These are phyloP conservation scores for Ilyonectria mors-panacis DNA, from an alignment of 2,329 filamentous ascomycete genomes.

Conservation along the genomic window DNA sequence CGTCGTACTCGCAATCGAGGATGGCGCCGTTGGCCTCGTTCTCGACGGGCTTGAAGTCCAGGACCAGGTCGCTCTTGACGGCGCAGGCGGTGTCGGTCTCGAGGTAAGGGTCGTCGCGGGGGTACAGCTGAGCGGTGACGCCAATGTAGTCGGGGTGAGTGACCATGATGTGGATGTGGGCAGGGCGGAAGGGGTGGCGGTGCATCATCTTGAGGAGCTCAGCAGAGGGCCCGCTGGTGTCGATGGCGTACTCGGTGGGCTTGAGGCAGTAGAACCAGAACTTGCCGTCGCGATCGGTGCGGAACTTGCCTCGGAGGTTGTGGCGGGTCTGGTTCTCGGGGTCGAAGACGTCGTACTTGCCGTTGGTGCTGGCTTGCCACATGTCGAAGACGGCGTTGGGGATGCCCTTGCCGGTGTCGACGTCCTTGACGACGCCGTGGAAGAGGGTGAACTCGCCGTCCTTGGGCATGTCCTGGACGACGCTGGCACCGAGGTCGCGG, in stretches of 20 bases:
- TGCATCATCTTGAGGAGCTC: conserved; percentile 62
- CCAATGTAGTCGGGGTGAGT: conserved; percentile 77
- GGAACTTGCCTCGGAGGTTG: conserved; percentile 85
- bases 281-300: conserved; percentile 77
- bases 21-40: conserved; percentile 54
- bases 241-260: conserved; percentile 81
- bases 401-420: conserved; percentile 77
- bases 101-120: conserved; percentile 76
- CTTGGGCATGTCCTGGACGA: conserved; percentile 74
- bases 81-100: conserved; percentile 63
- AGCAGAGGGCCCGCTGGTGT: conserved; percentile 70
- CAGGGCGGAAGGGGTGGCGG: conserved; percentile 64
- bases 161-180: conserved; percentile 68
- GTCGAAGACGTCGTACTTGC: conserved; percentile 84
- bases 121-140: conserved; percentile 84
- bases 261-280: conserved; percentile 83
- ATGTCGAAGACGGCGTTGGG: conserved; percentile 80
- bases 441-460: conserved; percentile 75
- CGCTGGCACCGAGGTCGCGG: conserved; percentile 75
- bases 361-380: conserved; percentile 84
- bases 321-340: conserved; percentile 78
- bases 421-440: conserved; percentile 78
- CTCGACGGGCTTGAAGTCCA: conserved; percentile 64
- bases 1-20: conserved; percentile 60
- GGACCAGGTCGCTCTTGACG: conserved; percentile 67